These are phyloP conservation scores for Coix lacrymajobi DNA, from an alignment of 176 grass and related monocot genomes.

Conservation along the genomic window DNA sequence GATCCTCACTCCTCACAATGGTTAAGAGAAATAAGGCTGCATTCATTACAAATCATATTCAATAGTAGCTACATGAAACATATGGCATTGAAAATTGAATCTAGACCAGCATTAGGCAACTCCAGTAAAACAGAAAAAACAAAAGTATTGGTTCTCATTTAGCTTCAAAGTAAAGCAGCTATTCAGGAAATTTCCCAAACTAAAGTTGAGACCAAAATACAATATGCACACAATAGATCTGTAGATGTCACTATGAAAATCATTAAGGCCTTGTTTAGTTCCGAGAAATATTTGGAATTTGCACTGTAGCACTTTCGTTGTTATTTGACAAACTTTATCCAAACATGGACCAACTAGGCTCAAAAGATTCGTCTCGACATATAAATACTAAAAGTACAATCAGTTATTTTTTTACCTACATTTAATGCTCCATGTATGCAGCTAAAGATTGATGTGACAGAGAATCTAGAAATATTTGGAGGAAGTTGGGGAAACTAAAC, in stretches of 20 bases:
- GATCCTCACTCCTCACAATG: neutral
- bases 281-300: too few relatives aligned
- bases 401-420: too few relatives aligned
- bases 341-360: too few relatives aligned
- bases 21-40: neutral
- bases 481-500: too few relatives aligned
- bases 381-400: too few relatives aligned
- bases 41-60: neutral
- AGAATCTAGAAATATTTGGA: too few relatives aligned
- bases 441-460: too few relatives aligned
- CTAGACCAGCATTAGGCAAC: neutral
- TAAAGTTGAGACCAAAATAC: neutral
- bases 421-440: too few relatives aligned
- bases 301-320: too few relatives aligned
- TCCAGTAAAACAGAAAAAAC: neutral
- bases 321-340: too few relatives aligned
- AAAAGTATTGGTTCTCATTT: slow-evolving; percentile 14
- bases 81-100: neutral
- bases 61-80: neutral
- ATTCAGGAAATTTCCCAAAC: neutral
- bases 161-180: neutral
- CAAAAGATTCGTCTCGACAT: too few relatives aligned
- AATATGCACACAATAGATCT: neutral
- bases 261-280: too few relatives aligned
- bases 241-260: slow-evolving; percentile 16